Percentiles rank a stretch among this genome's conserved stretches.
phyloP scores from a whole-genome alignment of 805 yeast species.

The Blastobotrys americana region DNA sequence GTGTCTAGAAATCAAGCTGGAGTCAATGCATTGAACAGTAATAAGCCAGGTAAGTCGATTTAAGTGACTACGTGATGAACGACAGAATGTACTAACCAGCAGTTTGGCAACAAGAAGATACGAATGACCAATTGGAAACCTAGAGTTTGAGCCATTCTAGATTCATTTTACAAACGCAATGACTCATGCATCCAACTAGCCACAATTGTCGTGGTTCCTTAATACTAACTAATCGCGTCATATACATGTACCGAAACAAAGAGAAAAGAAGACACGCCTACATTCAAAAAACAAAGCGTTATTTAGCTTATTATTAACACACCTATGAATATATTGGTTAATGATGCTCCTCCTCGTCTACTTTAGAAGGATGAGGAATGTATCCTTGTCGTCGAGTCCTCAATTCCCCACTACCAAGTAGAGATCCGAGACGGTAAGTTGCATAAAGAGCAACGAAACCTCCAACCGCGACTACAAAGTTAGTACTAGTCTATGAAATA shows the following conservation, averaged over 20 bases:
- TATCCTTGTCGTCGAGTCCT: slow-evolving; percentile 23
- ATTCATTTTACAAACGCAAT: slow-evolving; percentile 10
- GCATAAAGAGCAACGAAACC: slow-evolving; percentile 23
- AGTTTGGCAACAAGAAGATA: no score
- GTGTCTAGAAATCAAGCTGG: slow-evolving; percentile 15
- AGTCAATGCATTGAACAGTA: slow-evolving; percentile 9
- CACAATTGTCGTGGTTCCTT: slow-evolving; percentile 1
- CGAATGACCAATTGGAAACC: no score
- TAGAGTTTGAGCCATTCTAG: no score
- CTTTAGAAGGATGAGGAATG: slow-evolving; percentile 8
- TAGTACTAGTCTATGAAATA: neutral
- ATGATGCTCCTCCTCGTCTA: slow-evolving; percentile 12
- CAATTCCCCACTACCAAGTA: slow-evolving; percentile 20
- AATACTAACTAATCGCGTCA: slow-evolving; percentile 10
- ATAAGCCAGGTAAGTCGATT: slow-evolving; percentile 15
- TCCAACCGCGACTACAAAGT: slow-evolving; percentile 22
- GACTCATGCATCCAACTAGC: neutral
- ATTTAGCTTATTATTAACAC: neutral
- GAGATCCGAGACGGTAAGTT: slow-evolving; percentile 17
- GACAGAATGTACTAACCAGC: neutral
- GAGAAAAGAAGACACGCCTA: neutral
- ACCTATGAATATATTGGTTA: slow-evolving; percentile 2
- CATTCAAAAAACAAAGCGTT: neutral
- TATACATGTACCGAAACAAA: slow-evolving; percentile 7
- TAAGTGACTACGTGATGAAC: neutral